A percentile compares a stretch with the other conserved stretches of the same genome.
Evolutionary conservation across 129 eudicot species (phyloP).

Genomic region (Sambucus nigra): DNA sequence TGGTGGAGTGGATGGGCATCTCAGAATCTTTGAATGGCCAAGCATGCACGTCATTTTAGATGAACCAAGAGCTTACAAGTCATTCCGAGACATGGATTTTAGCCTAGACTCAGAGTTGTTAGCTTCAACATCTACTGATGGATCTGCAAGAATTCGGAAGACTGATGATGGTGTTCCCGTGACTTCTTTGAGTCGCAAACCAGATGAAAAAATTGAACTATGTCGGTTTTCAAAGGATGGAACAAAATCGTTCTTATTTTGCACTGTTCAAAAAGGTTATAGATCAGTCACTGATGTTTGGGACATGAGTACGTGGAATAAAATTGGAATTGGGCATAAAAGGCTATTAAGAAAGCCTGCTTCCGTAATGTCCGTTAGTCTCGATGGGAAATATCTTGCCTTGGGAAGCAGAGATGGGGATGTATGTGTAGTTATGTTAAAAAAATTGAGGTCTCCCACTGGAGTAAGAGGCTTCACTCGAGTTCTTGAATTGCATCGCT

Average conservation of each 20-base stretch:
- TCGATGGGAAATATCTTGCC: no score
- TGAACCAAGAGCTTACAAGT: constrained; percentile 86
- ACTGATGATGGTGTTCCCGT: constrained; percentile 72
- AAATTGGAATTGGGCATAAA: no score
- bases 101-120: constrained; percentile 92
- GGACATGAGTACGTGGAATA: no score
- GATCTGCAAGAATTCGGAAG: no score
- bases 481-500: constrained; percentile 61
- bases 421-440: constrained; percentile 75
- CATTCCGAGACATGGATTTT: constrained; percentile 85
- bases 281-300: constrained; percentile 62
- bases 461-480: constrained; percentile 88
- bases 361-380: constrained; percentile 73
- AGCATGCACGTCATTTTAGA: constrained; percentile 66
- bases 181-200: constrained; percentile 62
- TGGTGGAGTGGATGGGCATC: constrained; percentile 94
- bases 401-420: constrained; percentile 97
- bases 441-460: constrained; percentile 70
- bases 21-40: constrained; percentile 95
- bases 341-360: constrained; percentile 79
- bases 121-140: constrained; percentile 92
- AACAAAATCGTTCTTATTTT: constrained; percentile 85
- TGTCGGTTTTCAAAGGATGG: constrained; percentile 95
- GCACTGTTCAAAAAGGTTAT: constrained; percentile 65
- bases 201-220: constrained; percentile 83